These are phyloP conservation scores for Fragaria nilgerrensis DNA, from an alignment of 306 rosid species.

Conservation along the genomic window DNA sequence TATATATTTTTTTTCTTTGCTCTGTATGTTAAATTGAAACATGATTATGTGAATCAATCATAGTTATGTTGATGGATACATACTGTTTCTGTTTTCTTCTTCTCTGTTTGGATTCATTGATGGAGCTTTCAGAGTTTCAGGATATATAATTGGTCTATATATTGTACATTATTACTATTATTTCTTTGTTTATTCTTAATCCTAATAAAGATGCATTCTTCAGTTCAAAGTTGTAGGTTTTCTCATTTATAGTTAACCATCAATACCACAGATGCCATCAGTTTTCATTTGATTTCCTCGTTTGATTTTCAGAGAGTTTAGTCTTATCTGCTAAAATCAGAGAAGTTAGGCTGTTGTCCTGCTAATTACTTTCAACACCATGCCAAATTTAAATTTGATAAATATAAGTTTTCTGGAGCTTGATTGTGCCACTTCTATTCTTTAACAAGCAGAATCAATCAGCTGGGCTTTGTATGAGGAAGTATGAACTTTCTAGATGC, in stretches of 20 bases:
- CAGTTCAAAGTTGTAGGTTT: conserved; percentile 11
- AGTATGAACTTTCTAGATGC: no score
- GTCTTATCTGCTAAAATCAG: background rate
- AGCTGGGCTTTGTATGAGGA: no score
- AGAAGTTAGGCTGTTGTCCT: background rate
- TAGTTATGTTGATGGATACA: background rate
- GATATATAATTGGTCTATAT: background rate
- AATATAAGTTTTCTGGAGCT: background rate
- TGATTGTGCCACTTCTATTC: no score
- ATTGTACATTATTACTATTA: background rate
- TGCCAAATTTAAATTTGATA: background rate
- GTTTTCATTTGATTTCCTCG: background rate
- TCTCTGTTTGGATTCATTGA: conserved; percentile 4
- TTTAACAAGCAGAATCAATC: no score
- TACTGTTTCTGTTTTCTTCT: background rate
- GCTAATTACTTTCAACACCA: background rate
- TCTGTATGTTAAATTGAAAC: background rate
- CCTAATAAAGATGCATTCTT: background rate
- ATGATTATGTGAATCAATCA: background rate
- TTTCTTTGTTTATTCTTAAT: background rate
- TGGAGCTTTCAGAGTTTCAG: conserved; percentile 14
- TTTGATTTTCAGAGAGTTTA: background rate
- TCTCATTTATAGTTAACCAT: background rate
- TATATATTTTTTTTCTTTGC: background rate
- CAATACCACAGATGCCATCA: background rate